Percentiles rank a stretch among this genome's conserved stretches.
Evolutionary conservation across 768 basidiomycete genomes (phyloP).

Genomic region (Rhizopogon salebrosus): DNA sequence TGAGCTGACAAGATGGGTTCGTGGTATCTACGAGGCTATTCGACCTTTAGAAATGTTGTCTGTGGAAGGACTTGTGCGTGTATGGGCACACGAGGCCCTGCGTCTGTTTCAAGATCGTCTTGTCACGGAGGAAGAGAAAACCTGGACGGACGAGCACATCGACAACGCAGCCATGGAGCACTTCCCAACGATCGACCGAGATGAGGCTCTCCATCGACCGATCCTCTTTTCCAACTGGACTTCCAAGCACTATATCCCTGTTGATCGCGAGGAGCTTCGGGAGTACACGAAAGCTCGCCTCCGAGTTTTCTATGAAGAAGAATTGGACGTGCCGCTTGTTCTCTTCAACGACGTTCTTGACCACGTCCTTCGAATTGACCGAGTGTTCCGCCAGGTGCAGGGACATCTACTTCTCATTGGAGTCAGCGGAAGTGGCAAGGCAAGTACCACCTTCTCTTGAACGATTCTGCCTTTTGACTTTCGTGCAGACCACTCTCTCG

Average conservation of each 20-base stretch:
- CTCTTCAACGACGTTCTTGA: constrained; percentile 98
- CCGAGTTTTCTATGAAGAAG: constrained; percentile 98
- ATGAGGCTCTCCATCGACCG: constrained; percentile 82
- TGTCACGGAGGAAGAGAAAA: constrained; percentile 86
- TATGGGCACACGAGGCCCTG: constrained; percentile 97
- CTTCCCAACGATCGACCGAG: constrained; percentile 88
- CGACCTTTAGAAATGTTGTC: constrained; percentile 89
- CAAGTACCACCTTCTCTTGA: constrained; percentile 27
- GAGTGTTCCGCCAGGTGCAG: constrained; percentile 97
- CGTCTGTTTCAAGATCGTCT: constrained; percentile 97
- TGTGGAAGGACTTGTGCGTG: constrained; percentile 90
- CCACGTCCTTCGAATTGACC: constrained; percentile 95
- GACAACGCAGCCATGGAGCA: constrained; percentile 79
- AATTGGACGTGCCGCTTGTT: constrained; percentile 94
- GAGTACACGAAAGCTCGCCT: constrained; percentile 97
- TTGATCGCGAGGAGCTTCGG: constrained; percentile 86
- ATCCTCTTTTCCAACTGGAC: constrained; percentile 99
- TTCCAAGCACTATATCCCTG: constrained; percentile 92
- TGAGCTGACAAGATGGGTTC: constrained; percentile 95
- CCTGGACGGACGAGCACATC: constrained; percentile 93
- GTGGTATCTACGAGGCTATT: constrained; percentile 96
- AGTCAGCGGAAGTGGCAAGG: constrained; percentile 98
- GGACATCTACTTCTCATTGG: constrained; percentile 96
- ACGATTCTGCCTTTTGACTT: constrained; percentile 10
- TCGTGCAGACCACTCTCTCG: constrained; percentile 82